Evolutionary conservation across 23 red algal species (phyloP).

Genomic region (Gracilaria caudata): DNA sequence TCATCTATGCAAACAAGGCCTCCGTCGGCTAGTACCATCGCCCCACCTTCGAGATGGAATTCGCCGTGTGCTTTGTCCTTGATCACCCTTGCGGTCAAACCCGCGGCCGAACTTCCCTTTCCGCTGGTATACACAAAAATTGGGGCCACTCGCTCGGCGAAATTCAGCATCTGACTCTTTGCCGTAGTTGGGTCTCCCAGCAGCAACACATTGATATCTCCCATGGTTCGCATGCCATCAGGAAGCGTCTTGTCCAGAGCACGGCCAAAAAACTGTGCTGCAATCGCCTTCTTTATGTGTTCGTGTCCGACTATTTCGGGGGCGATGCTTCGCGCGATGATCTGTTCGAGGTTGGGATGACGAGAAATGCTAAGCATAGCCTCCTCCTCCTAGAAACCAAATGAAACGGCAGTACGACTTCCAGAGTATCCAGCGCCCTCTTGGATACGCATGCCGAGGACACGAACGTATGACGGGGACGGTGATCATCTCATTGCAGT

Average conservation of each 20-base stretch:
- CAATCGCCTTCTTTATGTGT: constrained; percentile 92
- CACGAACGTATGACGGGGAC: constrained; percentile 88
- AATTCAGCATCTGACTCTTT: constrained; percentile 96
- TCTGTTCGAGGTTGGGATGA: constrained; percentile 67
- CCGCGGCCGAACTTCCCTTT: constrained; percentile 86
- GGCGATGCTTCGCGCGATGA: constrained; percentile 83
- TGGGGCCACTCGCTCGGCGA: constrained; percentile 83
- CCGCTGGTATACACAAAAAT: constrained; percentile 89
- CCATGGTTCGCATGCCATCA: constrained; percentile 91
- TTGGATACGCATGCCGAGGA: constrained; percentile 77
- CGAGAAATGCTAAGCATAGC: constrained; percentile 86
- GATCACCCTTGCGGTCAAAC: constrained; percentile 93
- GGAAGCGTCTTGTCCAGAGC: constrained; percentile 80
- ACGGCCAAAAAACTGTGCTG: constrained; percentile 81
- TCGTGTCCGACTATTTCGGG: constrained; percentile 95
- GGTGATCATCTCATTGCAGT: constrained; percentile 83
- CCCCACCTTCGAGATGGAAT: constrained; percentile 93
- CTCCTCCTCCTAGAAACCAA: constrained; percentile 94
- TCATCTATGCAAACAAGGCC: constrained; percentile 99
- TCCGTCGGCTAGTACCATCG: constrained; percentile 95
- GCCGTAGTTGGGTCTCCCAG: constrained; percentile 91
- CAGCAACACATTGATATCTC: constrained; percentile 86
- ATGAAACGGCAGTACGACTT: constrained; percentile 65
- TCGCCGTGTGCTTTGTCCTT: constrained; percentile 88
- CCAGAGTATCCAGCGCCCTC: constrained; percentile 77